Base-by-base conservation (phyloP, 257 asterid species). In the Avicennia marina region DNA sequence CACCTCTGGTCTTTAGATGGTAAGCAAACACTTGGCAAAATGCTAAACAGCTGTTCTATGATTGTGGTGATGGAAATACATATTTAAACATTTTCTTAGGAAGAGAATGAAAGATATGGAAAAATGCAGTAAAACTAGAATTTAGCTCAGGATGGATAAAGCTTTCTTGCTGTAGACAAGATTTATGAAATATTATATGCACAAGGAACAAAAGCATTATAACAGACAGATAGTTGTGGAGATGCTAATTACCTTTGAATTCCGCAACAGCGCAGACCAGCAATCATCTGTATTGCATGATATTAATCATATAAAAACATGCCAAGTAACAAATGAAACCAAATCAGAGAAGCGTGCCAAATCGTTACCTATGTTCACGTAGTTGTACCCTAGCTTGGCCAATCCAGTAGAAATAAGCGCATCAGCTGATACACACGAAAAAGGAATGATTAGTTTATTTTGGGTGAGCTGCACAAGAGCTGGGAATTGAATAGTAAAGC, bases 321-420 rank as follows among this genome's bases (percentile, higher is more conserved):
- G 34, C 34, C 34, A 20, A 34, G 50, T 19, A 47, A 13, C 33
- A 55, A 2, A 38, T 11, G 13, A 21, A 19, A 57, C 52, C 49
- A 39, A 57, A 44, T 41, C 9, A 49, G 20, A 44, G 29, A 60
- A 42, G 48, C 16, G 58, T 52, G 44, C 17, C 25, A 47, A 31
- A 58, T 36, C 19, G 27, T 69, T 79, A 90, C 98, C 98, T 56
- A 90, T 87, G 49, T 90, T 90, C 53, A 90, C 86, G 27, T 84
- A 87, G 50, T 7, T 63, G 71, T 84, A 90, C 17, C 98, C 98
- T 66, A 87, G 63, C 76, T 72, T 79, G 29, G 95, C 95, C 84
- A 90, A 70, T 63, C 98, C 96, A 66, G 90, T 82, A 15, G 96
- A 80, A 34, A 87, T 63, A 54, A 87, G 91, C 20, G 96, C 95